A percentile compares a stretch with the other conserved stretches of the same genome.
These are phyloP conservation scores for Phascolomyces articulosus DNA, from an alignment of 371 early-diverging fungal species.

Conservation along the genomic window DNA sequence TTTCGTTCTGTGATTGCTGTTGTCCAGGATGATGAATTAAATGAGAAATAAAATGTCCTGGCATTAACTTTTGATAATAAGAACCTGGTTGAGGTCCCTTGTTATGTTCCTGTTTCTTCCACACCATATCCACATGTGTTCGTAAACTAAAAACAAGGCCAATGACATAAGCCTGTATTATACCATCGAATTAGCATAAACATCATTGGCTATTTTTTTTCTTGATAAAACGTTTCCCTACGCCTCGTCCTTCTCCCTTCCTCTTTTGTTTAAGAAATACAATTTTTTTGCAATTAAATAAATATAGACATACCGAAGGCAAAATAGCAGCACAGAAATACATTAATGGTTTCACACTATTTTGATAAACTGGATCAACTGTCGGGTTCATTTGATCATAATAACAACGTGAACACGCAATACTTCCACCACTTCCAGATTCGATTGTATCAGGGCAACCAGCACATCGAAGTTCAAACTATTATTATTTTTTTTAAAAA, in stretches of 20 bases:
- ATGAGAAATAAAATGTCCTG: slow-evolving; percentile 48
- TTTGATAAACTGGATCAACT: slow-evolving; percentile 81
- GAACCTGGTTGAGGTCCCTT: slow-evolving; percentile 16
- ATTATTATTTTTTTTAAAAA: too few relatives aligned
- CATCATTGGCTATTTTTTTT: too few relatives aligned
- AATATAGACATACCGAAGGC: slow-evolving; percentile 69
- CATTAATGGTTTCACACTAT: slow-evolving; percentile 85
- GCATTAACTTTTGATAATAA: slow-evolving; percentile 41
- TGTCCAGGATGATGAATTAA: slow-evolving; percentile 40
- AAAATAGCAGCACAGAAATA: slow-evolving; percentile 87
- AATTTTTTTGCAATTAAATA: too few relatives aligned
- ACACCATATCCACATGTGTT: slow-evolving; percentile 91
- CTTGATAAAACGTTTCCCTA: too few relatives aligned
- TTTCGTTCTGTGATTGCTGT: background rate
- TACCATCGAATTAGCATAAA: too few relatives aligned
- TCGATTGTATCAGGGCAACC: slow-evolving; percentile 46
- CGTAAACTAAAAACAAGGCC: slow-evolving; percentile 94
- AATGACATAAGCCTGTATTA: slow-evolving; percentile 75
- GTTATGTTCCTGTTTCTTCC: slow-evolving; percentile 57
- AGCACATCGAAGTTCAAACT: slow-evolving; percentile 65
- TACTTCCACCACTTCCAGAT: slow-evolving; percentile 32
- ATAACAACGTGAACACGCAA: slow-evolving; percentile 64
- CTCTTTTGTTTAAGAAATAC: too few relatives aligned
- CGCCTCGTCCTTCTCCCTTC: too few relatives aligned
- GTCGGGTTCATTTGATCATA: slow-evolving; percentile 73